Evolutionary conservation across 2,329 filamentous ascomycete genomes (phyloP).

Genomic region (Penicillium sp.): DNA sequence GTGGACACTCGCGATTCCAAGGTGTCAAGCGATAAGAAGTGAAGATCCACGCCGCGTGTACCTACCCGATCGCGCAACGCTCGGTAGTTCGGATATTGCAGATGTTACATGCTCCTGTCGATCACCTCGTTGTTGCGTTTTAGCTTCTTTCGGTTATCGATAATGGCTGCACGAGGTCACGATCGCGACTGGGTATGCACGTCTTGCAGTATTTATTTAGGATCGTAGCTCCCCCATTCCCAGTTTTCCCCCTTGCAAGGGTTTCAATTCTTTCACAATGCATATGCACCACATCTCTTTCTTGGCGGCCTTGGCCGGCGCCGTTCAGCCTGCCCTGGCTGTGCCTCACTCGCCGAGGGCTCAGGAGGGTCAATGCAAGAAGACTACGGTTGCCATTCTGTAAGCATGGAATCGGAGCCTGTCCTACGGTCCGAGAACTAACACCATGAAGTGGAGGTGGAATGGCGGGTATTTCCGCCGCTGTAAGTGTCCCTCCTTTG

Average conservation of each 20-base stretch:
- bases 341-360: conserved; percentile 11
- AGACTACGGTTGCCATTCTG: conserved; percentile 23
- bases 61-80: conserved; percentile 11
- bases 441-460: conserved; percentile 17
- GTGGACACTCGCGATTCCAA: neutral
- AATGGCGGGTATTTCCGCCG: conserved; percentile 22
- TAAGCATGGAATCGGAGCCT: conserved; percentile 2
- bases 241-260: neutral
- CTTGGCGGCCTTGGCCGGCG: conserved; percentile 15
- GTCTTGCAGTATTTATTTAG: conserved; percentile 1
- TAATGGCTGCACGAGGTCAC: neutral
- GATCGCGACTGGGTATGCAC: neutral
- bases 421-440: neutral
- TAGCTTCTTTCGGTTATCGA: neutral
- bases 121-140: conserved; percentile 1
- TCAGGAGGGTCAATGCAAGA: conserved; percentile 19
- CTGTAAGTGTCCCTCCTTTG: conserved; percentile 6
- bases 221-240: neutral
- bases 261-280: conserved; percentile 6
- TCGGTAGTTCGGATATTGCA: neutral
- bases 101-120: conserved; percentile 15
- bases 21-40: neutral
- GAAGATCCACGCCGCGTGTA: conserved; percentile 6
- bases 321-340: conserved; percentile 10
- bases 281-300: conserved; percentile 14